Evolutionary conservation across 345 rosid genomes (phyloP), one percentile per base, ranked within the genome.

Genomic region (Pseudoturritis turrita): DNA sequence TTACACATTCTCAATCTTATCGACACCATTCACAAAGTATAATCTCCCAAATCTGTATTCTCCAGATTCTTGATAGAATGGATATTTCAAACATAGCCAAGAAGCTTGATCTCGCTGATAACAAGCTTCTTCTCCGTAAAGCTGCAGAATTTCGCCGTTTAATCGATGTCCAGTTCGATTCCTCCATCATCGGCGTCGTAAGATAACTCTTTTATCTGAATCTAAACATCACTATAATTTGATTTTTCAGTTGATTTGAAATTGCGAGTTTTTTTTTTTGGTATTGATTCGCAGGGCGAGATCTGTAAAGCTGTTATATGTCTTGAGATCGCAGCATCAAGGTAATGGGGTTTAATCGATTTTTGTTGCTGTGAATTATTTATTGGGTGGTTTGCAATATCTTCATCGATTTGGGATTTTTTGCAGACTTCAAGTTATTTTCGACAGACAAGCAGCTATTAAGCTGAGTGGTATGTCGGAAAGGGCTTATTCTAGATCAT

Each of bases 71-170:
- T 43, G n/a, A 40, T 40, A 10, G 3, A 29, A 92, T 89, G 98
- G 92, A 92, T 78, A 62, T 89, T 17, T 79, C 87, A 9, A 87
- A 84, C 43, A 76, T 86, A 18, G 95, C 95, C 3, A 85, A 62
- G 65, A 88, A 79, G 77, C 87, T 92, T 14, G 85, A 81, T 29
- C 83, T 92, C 50, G 80, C 86, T 3, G 81, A 84, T 1, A 45
- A 87, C 70, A 88, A 86, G 73, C 71, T 74, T 2, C 77, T 92
- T 25, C 15, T 92, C 62, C 83, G 92, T 2, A 88, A 88, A 76
- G 98, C 96, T 0, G 85, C 91, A 1, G 96, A 92, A 81, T 71
- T 89, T 69, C 98, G 95, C 58, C 96, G 98, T 62, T 88, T 92
- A 65, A 84, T 86, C 52, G 98, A 92, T 71, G 89, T 83, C 28